Evolutionary conservation across 192 early-diverging fungal species (phyloP).

Genomic region (Chytriomyces hyalinus): DNA sequence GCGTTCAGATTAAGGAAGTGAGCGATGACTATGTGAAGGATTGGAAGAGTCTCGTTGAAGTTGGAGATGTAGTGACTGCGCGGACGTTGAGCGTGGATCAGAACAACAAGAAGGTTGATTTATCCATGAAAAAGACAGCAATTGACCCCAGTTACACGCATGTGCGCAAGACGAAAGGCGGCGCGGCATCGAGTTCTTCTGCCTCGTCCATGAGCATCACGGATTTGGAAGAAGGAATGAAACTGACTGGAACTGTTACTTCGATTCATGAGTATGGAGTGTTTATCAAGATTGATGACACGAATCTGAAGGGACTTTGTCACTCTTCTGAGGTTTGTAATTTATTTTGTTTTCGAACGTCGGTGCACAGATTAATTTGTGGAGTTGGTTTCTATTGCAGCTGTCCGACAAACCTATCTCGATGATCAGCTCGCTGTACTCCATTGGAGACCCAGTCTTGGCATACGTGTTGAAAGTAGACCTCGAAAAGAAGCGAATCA

Average conservation of each 20-base stretch:
- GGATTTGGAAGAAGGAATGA: conserved; percentile 72
- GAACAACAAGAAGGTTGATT: conserved; percentile 66
- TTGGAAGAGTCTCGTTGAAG: conserved; percentile 72
- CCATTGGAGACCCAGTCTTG: conserved; percentile 83
- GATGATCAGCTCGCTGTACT: conserved; percentile 74
- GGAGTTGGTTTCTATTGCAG: conserved; percentile 25
- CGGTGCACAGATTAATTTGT: neutral
- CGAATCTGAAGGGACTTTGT: conserved; percentile 80
- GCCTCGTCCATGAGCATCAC: conserved; percentile 40
- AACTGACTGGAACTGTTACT: conserved; percentile 78
- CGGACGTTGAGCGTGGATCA: conserved; percentile 67
- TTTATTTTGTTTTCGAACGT: neutral
- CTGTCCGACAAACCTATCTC: conserved; percentile 78
- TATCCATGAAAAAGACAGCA: conserved; percentile 61
- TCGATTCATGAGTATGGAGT: conserved; percentile 77
- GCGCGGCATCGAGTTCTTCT: conserved; percentile 1
- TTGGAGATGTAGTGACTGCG: conserved; percentile 80
- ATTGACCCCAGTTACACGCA: conserved; percentile 45
- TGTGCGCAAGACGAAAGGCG: conserved; percentile 3
- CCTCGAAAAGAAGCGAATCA: conserved; percentile 66
- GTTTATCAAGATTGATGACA: conserved; percentile 81
- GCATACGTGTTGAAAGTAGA: conserved; percentile 80
- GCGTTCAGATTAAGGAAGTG: conserved; percentile 85
- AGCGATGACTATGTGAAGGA: conserved; percentile 87
- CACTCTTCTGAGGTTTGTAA: conserved; percentile 71